Conservation (phyloP, 2,329 filamentous ascomycete genomes). For the Aureobasidium sp. region DNA sequence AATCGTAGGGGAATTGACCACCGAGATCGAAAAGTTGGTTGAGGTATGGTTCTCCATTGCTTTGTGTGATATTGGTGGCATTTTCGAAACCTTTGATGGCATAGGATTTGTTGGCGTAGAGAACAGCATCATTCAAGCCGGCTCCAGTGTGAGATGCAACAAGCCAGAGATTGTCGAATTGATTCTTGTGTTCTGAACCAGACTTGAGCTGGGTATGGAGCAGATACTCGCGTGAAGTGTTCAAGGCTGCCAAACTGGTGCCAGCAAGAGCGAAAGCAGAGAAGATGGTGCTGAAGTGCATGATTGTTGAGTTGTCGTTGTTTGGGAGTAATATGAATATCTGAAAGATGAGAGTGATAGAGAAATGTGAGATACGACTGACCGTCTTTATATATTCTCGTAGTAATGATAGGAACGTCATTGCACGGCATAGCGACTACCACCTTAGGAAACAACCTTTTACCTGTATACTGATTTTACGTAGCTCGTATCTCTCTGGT, state of each 20-base stretch:
- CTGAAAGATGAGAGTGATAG: neutral
- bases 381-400: neutral
- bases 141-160: conserved; percentile 15
- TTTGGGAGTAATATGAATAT: neutral
- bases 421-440: neutral
- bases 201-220: conserved; percentile 22
- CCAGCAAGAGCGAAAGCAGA: conserved; percentile 15
- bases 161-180: conserved; percentile 24
- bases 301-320: neutral
- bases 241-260: conserved; percentile 16
- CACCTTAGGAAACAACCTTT: neutral
- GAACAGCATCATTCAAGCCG: conserved; percentile 22
- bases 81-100: conserved; percentile 21
- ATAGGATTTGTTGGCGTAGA: conserved; percentile 15
- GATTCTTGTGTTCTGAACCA: conserved; percentile 15
- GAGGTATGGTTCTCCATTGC: conserved; percentile 16
- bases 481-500: neutral
- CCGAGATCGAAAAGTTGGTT: conserved; percentile 26
- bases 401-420: neutral
- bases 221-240: conserved; percentile 21
- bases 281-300: conserved; percentile 7
- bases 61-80: conserved; percentile 18
- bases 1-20: conserved; percentile 19
- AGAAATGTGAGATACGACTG: neutral
- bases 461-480: conserved; percentile 1